Base-by-base conservation (phyloP, 495 filamentous ascomycete genomes). In the Bathelium albidoporum region DNA sequence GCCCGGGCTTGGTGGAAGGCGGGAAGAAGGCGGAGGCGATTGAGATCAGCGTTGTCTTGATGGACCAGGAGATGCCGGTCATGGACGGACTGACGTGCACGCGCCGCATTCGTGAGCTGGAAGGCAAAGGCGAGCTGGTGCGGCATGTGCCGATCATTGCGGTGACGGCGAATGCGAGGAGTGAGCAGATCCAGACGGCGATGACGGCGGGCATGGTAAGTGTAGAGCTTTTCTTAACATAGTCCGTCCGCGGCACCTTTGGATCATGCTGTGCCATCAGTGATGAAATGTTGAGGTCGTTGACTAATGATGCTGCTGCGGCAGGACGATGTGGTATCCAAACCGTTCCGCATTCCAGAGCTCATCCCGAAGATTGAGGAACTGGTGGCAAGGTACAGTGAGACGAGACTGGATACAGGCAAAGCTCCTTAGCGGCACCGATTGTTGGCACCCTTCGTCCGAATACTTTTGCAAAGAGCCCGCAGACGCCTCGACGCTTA, bases 61-160 rank as follows among this genome's bases (percentile, higher is more conserved):
- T 90, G 87, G 89, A 93, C 68, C 85, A 90, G 59, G 89, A 91
- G 69, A 93, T 93, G 89, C 89, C 89, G 0, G 75, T 91, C 16
- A 90, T 91, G 84, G 85, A 92, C 70, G 89, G 89, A 11, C 80
- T 87, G 28, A 83, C 83, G 22, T 88, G 87, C 62, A 85, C 88
- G 20, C 73, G 76, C 36, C 77, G 78, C 53, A 89, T 95, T 61
- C 81, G 89, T 2, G 78, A 82, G 66, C 74, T 87, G 59, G 85
- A 89, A 31, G 60, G 72, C 64, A 64, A 59, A 18, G 83, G 80
- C 1, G 74, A 74, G 55, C 73, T 85, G 39, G 71, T 76, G 11
- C 73, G 74, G 36, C 82, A 89, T 71, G 76, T 89, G 1, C 87
- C 88, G 2, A 87, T 92, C 59, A 82, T 94, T 43, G 89, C 87